These are phyloP conservation scores for Sarocladium strictum DNA, from an alignment of 2,329 filamentous ascomycete species.

Conservation along the genomic window DNA sequence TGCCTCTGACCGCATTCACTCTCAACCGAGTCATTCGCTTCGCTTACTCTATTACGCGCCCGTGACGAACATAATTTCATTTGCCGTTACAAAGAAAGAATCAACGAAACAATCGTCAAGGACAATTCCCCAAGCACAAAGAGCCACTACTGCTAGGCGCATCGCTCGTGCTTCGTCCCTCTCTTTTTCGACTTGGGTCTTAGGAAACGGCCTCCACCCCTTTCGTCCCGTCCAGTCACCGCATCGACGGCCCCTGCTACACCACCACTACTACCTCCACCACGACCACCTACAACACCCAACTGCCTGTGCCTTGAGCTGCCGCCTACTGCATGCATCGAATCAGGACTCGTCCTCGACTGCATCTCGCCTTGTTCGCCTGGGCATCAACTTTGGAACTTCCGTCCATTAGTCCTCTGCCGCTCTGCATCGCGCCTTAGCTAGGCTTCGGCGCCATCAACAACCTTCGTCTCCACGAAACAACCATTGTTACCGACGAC, in stretches of 20 bases:
- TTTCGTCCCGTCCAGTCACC: constrained; percentile 9
- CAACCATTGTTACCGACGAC: neutral
- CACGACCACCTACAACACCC: constrained; percentile 3
- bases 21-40: constrained; percentile 7
- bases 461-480: constrained; percentile 8
- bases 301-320: neutral
- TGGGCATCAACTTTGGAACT: constrained; percentile 7
- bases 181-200: constrained; percentile 3
- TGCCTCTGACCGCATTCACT: constrained; percentile 8
- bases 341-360: neutral
- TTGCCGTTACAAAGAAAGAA: neutral
- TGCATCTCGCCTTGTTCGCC: constrained; percentile 7
- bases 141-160: neutral
- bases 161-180: neutral
- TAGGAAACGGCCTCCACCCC: constrained; percentile 5
- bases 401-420: neutral
- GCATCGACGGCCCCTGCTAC: neutral
- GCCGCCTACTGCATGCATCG: constrained; percentile 12
- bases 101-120: neutral
- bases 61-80: neutral
- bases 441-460: neutral
- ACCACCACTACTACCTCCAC: constrained; percentile 7
- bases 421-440: neutral
- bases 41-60: neutral
- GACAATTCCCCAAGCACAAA: neutral